Evolutionary conservation across 371 early-diverging fungal species (phyloP).

Genomic region (Basidiobolus meristosporus): DNA sequence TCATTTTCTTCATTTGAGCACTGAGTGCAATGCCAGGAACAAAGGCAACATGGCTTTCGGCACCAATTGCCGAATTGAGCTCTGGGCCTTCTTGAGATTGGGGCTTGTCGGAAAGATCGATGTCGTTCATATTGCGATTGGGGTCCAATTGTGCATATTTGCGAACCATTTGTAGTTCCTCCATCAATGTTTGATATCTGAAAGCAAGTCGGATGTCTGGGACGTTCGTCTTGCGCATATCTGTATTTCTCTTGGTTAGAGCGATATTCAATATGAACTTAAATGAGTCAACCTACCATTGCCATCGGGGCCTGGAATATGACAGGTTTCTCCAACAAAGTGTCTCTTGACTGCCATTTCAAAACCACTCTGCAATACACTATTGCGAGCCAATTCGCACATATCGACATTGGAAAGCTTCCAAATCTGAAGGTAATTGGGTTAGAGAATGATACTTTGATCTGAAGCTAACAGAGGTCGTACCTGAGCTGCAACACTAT

Average conservation of each 20-base stretch:
- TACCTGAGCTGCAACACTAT: constrained; percentile 96
- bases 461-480: constrained; percentile 24
- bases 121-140: too few species aligned
- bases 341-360: constrained; percentile 76
- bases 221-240: constrained; percentile 91
- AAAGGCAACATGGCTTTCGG: too few species aligned
- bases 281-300: constrained; percentile 23
- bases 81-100: too few species aligned
- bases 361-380: constrained; percentile 87
- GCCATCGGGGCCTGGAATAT: constrained; percentile 58
- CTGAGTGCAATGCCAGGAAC: too few species aligned
- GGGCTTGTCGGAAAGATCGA: too few species aligned
- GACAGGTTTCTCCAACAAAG: constrained; percentile 80
- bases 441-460: not conserved
- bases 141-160: too few species aligned
- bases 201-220: constrained; percentile 81
- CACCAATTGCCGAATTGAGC: too few species aligned
- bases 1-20: too few species aligned
- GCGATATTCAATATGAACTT: not conserved
- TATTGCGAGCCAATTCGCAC: constrained; percentile 95
- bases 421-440: too few species aligned
- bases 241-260: constrained; percentile 6
- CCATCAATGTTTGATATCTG: constrained; percentile 68
- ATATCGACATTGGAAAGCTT: constrained; percentile 86
- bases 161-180: constrained; percentile 56